A percentile compares a stretch with the other conserved stretches of the same genome.
These are phyloP conservation scores for Schizosaccharomyces pombe DNA, from an alignment of 805 yeast species.

Conservation along the genomic window DNA sequence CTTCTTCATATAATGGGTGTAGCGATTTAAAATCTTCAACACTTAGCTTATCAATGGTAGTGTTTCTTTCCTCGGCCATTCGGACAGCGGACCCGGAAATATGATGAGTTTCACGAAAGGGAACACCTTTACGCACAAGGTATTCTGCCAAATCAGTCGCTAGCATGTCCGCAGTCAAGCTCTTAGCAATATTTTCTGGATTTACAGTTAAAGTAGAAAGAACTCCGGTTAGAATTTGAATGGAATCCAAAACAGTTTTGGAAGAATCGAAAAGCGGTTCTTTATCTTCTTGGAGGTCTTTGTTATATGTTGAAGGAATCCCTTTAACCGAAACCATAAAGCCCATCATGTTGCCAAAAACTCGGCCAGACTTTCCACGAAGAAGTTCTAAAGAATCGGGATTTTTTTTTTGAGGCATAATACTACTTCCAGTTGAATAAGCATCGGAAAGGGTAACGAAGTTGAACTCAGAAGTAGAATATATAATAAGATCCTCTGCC, in stretches of 20 bases:
- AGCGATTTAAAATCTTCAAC: conserved; percentile 57
- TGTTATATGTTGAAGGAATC: conserved; percentile 93
- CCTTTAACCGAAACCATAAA: conserved; percentile 90
- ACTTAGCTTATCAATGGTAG: conserved; percentile 70
- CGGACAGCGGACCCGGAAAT: conserved; percentile 95
- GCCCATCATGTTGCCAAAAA: conserved; percentile 83
- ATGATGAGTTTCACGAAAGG: conserved; percentile 97
- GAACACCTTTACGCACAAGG: conserved; percentile 91
- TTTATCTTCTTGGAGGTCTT: conserved; percentile 97
- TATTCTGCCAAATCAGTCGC: conserved; percentile 97
- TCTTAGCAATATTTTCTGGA: conserved; percentile 53
- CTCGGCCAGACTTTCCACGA: conserved; percentile 94
- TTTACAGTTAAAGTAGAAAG: conserved; percentile 62
- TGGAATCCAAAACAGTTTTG: conserved; percentile 78
- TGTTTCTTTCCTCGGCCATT: conserved; percentile 54
- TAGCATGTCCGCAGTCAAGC: conserved; percentile 94
- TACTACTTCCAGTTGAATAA: conserved; percentile 90
- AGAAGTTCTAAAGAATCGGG: conserved; percentile 88
- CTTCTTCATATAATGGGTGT: conserved; percentile 57
- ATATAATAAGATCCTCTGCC: conserved; percentile 82
- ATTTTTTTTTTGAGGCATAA: conserved; percentile 98
- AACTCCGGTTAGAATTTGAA: conserved; percentile 88
- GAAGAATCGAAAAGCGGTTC: conserved; percentile 91
- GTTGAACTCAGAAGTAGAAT: conserved; percentile 94
- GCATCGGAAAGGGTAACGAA: conserved; percentile 87